Base-by-base conservation (phyloP, 805 yeast species). In the Schizosaccharomyces cryophilus region DNA sequence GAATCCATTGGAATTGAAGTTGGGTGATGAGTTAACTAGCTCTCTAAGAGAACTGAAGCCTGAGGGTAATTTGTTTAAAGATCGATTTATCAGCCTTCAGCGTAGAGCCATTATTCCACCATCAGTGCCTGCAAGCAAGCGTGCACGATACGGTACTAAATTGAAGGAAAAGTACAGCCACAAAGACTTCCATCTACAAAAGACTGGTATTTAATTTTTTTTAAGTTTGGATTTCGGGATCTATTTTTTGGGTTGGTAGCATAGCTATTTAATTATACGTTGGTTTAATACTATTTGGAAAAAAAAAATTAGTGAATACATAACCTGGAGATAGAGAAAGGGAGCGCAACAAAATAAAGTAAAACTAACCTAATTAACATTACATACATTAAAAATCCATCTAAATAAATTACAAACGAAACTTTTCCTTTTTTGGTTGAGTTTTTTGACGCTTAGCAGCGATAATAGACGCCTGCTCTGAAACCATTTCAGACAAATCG, bases 111-210 rank as follows among this genome's bases (percentile, higher is more conserved):
- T 83, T 68, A 77, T 93, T 62, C 98, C 90, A 72, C 76, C 95
- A 5, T 80, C 96, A 73, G 78, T 82, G 45, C 86, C 84, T 13
- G 81, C 79, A 62, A 77, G 76, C 65, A 80, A 80, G 70, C 80
- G 75, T 70, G 79, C 84, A 69, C 83, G 80, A 69, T 84, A 83
- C 68, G 77, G 81, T 66, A 83, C 78, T 63, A 87, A 84, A 75
- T 73, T 84, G 64, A 85, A 95, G 38, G 96, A 90, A 71, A 90
- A 89, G 73, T 87, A 95, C 94, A 79, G 89, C 42, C 86, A 85
- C 73, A 90, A 90, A 74, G 95, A 90, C 73, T 86, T 40, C 31
- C 48, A 59, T 19, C 85, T 21, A 11, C 69, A 59, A 29, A 59
- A 40, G 29, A 38, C 30, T 40, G 26, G 42, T 56, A 29, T 56